These are phyloP conservation scores for Spergularia bocconei DNA, from an alignment of 148 eudicot genomes.

Conservation along the genomic window DNA sequence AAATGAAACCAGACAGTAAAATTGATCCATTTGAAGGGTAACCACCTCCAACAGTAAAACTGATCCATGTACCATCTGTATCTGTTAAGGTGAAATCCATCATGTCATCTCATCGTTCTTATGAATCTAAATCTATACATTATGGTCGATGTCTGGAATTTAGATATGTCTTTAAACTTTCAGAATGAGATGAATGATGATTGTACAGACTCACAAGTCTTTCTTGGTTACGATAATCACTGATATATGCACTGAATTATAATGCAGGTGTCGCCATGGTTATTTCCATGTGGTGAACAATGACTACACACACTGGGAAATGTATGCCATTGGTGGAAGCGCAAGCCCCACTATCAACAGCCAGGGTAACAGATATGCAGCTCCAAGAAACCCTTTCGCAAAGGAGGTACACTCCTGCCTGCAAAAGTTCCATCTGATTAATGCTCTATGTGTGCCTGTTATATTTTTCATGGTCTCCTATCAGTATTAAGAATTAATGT, in stretches of 20 bases:
- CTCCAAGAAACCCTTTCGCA: constrained; percentile 67
- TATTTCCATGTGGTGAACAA: constrained; percentile 97
- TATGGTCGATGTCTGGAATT: not conserved
- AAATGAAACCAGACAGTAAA: too few relatives aligned
- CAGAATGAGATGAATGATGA: not conserved
- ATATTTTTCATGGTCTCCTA: not conserved
- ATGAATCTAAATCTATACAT: too few relatives aligned
- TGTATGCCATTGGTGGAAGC: constrained; percentile 97
- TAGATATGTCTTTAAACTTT: too few relatives aligned
- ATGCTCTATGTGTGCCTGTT: not conserved
- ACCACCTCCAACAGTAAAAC: too few relatives aligned
- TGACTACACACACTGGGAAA: constrained; percentile 97
- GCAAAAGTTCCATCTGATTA: not conserved
- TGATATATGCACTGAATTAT: not conserved
- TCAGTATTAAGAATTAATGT: too few relatives aligned
- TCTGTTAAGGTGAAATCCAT: too few relatives aligned
- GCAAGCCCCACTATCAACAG: constrained; percentile 88
- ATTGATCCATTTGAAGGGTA: too few relatives aligned
- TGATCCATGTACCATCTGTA: too few relatives aligned
- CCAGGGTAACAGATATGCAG: constrained; percentile 90
- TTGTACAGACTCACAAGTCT: not conserved
- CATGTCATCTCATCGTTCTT: too few relatives aligned
- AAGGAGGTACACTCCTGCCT: constrained; percentile 58
- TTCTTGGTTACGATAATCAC: not conserved
- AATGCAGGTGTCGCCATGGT: constrained; percentile 81